These are phyloP conservation scores for Smittium culicis DNA, from an alignment of 371 early-diverging fungal species.

Conservation along the genomic window DNA sequence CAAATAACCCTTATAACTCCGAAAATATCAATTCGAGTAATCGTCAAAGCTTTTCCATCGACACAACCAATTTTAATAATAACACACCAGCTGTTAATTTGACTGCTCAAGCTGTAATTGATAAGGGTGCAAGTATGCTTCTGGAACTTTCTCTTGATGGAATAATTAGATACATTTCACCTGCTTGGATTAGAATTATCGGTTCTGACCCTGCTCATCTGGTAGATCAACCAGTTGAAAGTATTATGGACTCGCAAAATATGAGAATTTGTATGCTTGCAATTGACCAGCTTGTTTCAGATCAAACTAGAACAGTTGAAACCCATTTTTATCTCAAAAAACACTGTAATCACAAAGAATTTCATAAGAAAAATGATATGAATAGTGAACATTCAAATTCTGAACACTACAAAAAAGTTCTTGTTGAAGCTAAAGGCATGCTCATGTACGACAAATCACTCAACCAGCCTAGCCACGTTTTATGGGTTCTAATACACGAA, in stretches of 20 bases:
- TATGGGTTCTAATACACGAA: constrained; percentile 53
- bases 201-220: constrained; percentile 18
- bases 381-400: constrained; percentile 19
- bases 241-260: constrained; percentile 32
- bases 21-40: not conserved
- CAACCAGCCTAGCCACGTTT: constrained; percentile 53
- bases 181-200: constrained; percentile 19
- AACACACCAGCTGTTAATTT: not conserved
- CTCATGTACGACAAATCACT: constrained; percentile 59
- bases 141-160: constrained; percentile 25
- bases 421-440: constrained; percentile 84
- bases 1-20: too few relatives aligned
- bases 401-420: constrained; percentile 16
- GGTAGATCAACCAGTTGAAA: constrained; percentile 18
- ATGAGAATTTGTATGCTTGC: constrained; percentile 49
- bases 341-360: not conserved
- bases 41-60: too few relatives aligned
- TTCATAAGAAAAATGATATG: constrained; percentile 11
- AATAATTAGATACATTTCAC: constrained; percentile 27
- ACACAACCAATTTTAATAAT: not conserved
- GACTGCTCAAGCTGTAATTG: constrained; percentile 9
- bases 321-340: constrained; percentile 46
- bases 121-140: constrained; percentile 25
- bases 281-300: constrained; percentile 45
- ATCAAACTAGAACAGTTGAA: constrained; percentile 61